Conservation (phyloP, 2,329 filamentous ascomycete genomes). For the Biscogniauxia mediterranea region DNA sequence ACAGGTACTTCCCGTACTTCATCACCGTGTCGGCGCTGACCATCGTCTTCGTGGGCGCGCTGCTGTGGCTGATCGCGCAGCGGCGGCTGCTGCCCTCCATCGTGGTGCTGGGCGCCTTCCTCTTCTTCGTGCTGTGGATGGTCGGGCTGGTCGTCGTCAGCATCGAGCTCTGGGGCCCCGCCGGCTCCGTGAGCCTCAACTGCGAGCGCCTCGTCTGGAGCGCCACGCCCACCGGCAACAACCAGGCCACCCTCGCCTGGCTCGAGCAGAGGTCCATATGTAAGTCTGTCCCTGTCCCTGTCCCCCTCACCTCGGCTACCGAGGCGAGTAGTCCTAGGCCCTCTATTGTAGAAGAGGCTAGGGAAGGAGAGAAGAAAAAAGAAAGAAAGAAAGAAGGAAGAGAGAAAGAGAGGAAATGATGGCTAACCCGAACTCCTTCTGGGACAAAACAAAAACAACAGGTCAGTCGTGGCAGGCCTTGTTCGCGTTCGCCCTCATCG, state of each 20-base stretch:
- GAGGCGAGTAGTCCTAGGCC: neutral
- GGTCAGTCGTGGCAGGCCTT: conserved; percentile 64
- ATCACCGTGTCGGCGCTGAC: conserved; percentile 58
- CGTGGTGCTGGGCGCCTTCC: conserved; percentile 63
- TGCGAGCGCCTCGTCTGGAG: conserved; percentile 59
- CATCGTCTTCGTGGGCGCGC: conserved; percentile 63
- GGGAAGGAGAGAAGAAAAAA: too few relatives aligned
- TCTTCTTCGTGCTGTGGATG: conserved; percentile 67
- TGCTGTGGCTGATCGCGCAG: conserved; percentile 62
- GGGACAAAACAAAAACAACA: conserved; percentile 30
- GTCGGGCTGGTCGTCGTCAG: conserved; percentile 61
- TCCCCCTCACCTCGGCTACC: too few relatives aligned
- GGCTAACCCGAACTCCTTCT: neutral
- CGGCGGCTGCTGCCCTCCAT: conserved; percentile 60
- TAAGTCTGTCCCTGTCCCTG: conserved; percentile 44
- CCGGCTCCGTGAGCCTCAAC: conserved; percentile 56
- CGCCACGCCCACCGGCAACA: conserved; percentile 49
- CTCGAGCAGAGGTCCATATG: conserved; percentile 63
- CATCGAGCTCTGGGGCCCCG: conserved; percentile 62
- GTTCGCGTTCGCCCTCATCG: conserved; percentile 62
- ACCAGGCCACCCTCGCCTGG: conserved; percentile 58
- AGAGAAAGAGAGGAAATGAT: too few relatives aligned
- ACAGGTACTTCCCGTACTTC: conserved; percentile 68
- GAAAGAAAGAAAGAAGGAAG: too few relatives aligned
- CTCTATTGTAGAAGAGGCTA: too few relatives aligned